Percentiles rank a stretch among this genome's conserved stretches.
These are phyloP conservation scores for Euphorbia lathyris DNA, from an alignment of 345 rosid genomes.

Conservation along the genomic window DNA sequence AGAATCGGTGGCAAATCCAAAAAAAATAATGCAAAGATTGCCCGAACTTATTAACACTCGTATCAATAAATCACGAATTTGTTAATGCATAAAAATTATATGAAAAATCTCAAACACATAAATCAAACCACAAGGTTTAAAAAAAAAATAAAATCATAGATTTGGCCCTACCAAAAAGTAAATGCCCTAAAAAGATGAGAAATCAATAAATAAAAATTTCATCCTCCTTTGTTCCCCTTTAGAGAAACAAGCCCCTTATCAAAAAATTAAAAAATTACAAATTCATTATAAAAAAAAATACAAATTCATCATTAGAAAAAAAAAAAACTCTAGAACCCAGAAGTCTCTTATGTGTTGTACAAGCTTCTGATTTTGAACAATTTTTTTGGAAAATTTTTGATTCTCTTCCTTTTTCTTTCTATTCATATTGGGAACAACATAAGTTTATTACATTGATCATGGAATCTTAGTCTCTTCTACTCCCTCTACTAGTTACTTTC, in stretches of 20 bases:
- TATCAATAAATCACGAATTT: too few relatives aligned
- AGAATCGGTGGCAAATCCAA: too few relatives aligned
- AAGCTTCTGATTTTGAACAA: too few relatives aligned
- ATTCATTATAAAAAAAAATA: too few relatives aligned
- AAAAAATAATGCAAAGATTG: too few relatives aligned
- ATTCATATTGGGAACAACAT: background rate
- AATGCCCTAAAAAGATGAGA: slow-evolving; percentile 34
- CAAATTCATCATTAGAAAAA: too few relatives aligned
- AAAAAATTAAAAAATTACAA: background rate
- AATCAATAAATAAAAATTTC: slow-evolving; percentile 10
- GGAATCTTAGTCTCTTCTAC: slow-evolving; percentile 6
- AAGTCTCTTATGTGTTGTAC: background rate
- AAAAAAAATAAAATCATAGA: too few relatives aligned
- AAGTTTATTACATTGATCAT: slow-evolving; percentile 17
- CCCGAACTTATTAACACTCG: too few relatives aligned
- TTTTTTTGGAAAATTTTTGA: background rate
- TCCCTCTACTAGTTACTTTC: slow-evolving; percentile 9
- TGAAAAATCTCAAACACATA: too few relatives aligned
- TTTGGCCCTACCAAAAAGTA: background rate
- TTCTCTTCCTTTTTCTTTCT: slow-evolving; percentile 3
- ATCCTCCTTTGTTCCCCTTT: slow-evolving; percentile 30
- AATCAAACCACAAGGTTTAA: too few relatives aligned
- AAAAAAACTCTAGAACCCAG: background rate
- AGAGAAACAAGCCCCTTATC: slow-evolving; percentile 18
- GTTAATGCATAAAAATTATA: too few relatives aligned